phyloP scores from a whole-genome alignment of 306 rosid genomes.

The Astragalus glycyphyllos region DNA sequence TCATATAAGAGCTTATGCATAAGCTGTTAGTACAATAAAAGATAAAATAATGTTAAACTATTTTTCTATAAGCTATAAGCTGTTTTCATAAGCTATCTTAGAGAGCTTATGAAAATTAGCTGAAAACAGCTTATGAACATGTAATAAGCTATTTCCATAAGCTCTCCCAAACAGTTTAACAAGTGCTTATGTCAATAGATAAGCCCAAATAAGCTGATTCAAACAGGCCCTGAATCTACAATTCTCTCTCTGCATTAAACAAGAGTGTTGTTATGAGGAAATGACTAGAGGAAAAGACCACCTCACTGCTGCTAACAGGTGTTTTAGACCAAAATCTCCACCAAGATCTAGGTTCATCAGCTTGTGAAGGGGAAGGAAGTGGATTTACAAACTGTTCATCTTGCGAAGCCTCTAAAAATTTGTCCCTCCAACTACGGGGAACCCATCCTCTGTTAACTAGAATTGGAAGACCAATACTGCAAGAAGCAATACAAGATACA shows the following conservation, averaged over 20 bases:
- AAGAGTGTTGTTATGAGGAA: constrained; percentile 1
- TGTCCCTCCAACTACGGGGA: constrained; percentile 91
- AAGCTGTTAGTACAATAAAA: too few species aligned
- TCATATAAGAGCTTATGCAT: too few species aligned
- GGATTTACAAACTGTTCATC: constrained; percentile 47
- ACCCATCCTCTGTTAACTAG: constrained; percentile 97
- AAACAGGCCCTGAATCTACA: too few species aligned
- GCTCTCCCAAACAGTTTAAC: too few species aligned
- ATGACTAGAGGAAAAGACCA: constrained; percentile 38
- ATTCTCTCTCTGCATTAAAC: constrained; percentile 22
- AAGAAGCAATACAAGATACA: constrained; percentile 38
- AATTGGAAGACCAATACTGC: constrained; percentile 71
- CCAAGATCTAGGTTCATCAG: constrained; percentile 67
- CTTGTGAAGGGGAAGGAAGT: constrained; percentile 47
- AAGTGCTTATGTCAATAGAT: too few species aligned
- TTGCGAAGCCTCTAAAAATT: constrained; percentile 51
- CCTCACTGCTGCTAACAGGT: constrained; percentile 57
- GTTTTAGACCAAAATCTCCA: constrained; percentile 83
- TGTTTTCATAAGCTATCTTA: too few species aligned
- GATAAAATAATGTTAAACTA: too few species aligned
- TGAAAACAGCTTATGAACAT: too few species aligned
- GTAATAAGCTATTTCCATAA: too few species aligned
- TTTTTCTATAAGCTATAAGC: too few species aligned
- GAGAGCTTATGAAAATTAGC: too few species aligned
- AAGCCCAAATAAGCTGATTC: too few species aligned